Evolutionary conservation across 495 filamentous ascomycete genomes (phyloP).

Genomic region (Elaphomyces granulatus): DNA sequence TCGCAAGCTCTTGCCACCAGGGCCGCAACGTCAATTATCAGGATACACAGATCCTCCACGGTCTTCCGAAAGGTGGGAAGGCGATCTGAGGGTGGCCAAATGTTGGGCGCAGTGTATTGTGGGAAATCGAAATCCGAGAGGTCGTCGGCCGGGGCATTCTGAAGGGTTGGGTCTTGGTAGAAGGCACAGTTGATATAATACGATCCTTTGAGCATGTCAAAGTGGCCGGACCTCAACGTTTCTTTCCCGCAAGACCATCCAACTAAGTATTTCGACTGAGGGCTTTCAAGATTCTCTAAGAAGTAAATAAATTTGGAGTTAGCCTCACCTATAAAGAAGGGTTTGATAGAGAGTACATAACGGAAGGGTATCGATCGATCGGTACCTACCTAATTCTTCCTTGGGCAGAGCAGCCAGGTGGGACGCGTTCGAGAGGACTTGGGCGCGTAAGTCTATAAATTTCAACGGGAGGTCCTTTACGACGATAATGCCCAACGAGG

Average conservation of each 20-base stretch:
- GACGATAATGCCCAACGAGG: constrained; percentile 82
- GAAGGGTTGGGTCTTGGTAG: constrained; percentile 53
- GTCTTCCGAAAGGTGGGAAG: constrained; percentile 60
- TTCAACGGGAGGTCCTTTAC: constrained; percentile 66
- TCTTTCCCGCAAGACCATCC: constrained; percentile 85
- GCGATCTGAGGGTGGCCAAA: constrained; percentile 58
- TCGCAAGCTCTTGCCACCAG: constrained; percentile 84
- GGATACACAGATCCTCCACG: constrained; percentile 59
- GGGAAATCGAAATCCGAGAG: constrained; percentile 45
- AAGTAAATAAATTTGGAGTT: not conserved
- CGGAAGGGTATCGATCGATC: not conserved
- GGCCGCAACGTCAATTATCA: constrained; percentile 81
- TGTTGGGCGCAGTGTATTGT: constrained; percentile 58
- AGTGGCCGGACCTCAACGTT: constrained; percentile 75
- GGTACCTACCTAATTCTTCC: constrained; percentile 49
- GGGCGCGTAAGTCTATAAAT: constrained; percentile 52
- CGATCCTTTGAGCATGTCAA: constrained; percentile 88
- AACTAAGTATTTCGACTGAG: constrained; percentile 41
- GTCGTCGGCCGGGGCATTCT: constrained; percentile 43
- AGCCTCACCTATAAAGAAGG: not conserved
- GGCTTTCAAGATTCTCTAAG: constrained; percentile 31
- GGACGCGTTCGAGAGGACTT: constrained; percentile 72
- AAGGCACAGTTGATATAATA: constrained; percentile 97
- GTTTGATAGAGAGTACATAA: no score
- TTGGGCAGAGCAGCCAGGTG: constrained; percentile 73